phyloP scores from a whole-genome alignment of 371 early-diverging fungal species.

The Dinochytrium kinnereticum region DNA sequence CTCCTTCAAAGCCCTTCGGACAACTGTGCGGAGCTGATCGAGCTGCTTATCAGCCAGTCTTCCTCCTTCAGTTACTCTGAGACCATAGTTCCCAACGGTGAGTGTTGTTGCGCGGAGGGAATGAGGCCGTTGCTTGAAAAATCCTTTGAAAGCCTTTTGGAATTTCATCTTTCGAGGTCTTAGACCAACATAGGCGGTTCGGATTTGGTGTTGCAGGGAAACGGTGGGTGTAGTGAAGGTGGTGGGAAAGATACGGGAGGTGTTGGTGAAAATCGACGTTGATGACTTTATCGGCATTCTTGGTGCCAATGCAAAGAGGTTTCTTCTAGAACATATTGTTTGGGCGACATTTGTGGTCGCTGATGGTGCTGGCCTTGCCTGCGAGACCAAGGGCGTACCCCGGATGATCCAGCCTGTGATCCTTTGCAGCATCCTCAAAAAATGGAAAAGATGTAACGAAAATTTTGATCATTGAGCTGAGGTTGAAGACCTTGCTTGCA shows the following conservation, averaged over 20 bases:
- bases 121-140: slow-evolving; percentile 58
- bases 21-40: slow-evolving; percentile 74
- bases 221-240: neutral
- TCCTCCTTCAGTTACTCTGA: slow-evolving; percentile 83
- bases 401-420: neutral
- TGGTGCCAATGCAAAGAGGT: no score
- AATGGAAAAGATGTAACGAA: neutral
- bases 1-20: slow-evolving; percentile 81
- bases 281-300: neutral
- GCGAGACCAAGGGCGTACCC: neutral
- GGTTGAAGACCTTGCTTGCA: no score
- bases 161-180: slow-evolving; percentile 79
- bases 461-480: no score
- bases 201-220: slow-evolving; percentile 6
- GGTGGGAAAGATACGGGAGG: neutral
- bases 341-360: no score
- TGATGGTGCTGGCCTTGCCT: neutral
- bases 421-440: neutral
- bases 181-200: slow-evolving; percentile 45
- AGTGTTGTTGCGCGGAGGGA: slow-evolving; percentile 87
- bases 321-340: no score
- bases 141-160: slow-evolving; percentile 90
- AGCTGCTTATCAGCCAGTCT: slow-evolving; percentile 85
- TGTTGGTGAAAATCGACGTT: neutral
- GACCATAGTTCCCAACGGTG: slow-evolving; percentile 87